Conservation (phyloP, 164 flowering plant species). For the Pachysandra terminalis region DNA sequence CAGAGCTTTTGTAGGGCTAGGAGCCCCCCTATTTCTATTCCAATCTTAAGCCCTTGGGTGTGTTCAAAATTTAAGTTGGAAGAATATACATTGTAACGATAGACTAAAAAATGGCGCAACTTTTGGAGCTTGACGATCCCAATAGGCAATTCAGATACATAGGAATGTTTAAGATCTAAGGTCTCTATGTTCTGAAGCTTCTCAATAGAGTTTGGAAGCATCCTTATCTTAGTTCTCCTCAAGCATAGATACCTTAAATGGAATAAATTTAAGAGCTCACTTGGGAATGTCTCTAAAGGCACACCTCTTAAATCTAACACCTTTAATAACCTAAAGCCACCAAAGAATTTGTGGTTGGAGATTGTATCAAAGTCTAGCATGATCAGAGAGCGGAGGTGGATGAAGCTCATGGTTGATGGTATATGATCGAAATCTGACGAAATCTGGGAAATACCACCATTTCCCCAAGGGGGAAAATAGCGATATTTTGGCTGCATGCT, state of each 20-base stretch:
- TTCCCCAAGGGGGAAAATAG: too few relatives aligned
- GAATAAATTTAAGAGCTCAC: neutral
- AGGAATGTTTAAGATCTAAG: neutral
- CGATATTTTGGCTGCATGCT: too few relatives aligned
- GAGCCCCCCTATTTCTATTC: neutral
- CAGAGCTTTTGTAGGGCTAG: conserved; percentile 2
- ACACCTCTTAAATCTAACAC: neutral
- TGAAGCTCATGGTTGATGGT: neutral
- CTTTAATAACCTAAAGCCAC: neutral
- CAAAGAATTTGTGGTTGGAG: neutral
- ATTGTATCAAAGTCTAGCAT: neutral
- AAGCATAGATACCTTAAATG: neutral
- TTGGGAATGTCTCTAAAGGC: neutral
- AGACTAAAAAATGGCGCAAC: conserved; percentile 6
- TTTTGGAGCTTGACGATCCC: conserved; percentile 7
- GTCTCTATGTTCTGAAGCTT: neutral
- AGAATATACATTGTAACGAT: too few relatives aligned
- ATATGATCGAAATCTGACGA: too few relatives aligned
- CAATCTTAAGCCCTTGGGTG: neutral
- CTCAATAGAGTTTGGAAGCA: neutral
- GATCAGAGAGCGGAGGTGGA: neutral
- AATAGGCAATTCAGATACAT: conserved; percentile 3
- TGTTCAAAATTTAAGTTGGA: too few relatives aligned
- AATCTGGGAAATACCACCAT: too few relatives aligned
- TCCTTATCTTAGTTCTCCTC: neutral